Conservation (phyloP, 495 filamentous ascomycete genomes). For the Platismatia glauca region DNA sequence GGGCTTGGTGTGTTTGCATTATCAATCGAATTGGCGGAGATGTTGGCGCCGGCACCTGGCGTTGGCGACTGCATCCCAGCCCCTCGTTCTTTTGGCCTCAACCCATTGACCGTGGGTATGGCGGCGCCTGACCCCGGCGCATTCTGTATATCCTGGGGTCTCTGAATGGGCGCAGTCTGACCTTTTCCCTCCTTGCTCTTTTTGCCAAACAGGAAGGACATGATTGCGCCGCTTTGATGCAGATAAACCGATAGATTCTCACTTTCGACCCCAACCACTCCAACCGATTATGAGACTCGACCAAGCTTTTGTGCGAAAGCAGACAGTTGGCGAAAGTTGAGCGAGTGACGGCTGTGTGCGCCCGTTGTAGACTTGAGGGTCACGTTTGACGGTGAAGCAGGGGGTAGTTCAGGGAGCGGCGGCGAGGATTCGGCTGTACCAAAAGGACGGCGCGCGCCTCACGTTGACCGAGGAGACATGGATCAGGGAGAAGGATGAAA, state of each 20-base stretch:
- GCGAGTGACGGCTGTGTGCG: neutral
- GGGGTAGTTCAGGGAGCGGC: neutral
- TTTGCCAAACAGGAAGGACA: constrained; percentile 58
- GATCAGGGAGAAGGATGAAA: neutral
- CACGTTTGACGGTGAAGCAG: constrained; percentile 1
- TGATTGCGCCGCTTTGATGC: constrained; percentile 18
- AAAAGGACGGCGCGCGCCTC: neutral
- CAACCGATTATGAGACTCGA: neutral
- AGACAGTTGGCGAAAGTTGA: neutral
- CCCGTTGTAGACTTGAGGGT: neutral
- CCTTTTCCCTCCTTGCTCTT: constrained; percentile 43
- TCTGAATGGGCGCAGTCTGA: constrained; percentile 41
- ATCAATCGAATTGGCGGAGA: constrained; percentile 50
- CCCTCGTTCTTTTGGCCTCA: constrained; percentile 31
- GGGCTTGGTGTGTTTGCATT: constrained; percentile 40
- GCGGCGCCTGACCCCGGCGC: constrained; percentile 36
- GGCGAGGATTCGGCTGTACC: neutral
- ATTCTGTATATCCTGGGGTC: constrained; percentile 43
- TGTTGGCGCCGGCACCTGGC: constrained; percentile 56
- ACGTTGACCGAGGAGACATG: neutral
- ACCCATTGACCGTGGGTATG: constrained; percentile 32
- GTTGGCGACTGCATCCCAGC: constrained; percentile 43
- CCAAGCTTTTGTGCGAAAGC: neutral
- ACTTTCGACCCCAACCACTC: neutral
- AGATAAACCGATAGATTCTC: neutral